Conservation (phyloP, 352 stramenopile genomes). For the Phytopythium kandeliae region DNA sequence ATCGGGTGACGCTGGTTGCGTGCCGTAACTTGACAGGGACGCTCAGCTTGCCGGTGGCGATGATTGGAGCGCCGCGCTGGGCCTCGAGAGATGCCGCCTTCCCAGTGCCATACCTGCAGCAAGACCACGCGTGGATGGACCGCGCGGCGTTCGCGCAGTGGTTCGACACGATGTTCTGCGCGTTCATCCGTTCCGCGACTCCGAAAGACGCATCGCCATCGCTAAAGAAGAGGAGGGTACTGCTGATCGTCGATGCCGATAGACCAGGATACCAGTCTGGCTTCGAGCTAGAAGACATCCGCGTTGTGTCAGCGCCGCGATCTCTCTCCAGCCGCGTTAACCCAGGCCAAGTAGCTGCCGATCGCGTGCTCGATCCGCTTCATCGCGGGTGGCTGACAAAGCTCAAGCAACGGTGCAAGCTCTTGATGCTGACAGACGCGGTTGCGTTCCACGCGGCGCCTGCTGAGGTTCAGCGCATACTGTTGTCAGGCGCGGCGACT, state of each 20-base stretch:
- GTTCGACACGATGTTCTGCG: conserved; percentile 19
- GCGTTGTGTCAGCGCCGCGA: conserved; percentile 16
- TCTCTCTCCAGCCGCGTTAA: neutral
- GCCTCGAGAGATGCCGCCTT: neutral
- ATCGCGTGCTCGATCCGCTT: conserved; percentile 5
- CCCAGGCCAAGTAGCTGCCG: conserved; percentile 9
- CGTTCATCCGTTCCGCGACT: conserved; percentile 9
- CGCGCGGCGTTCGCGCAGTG: conserved; percentile 16
- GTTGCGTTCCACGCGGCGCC: conserved; percentile 15
- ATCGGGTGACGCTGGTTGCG: conserved; percentile 19
- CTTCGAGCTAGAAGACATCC: conserved; percentile 19
- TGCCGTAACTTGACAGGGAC: conserved; percentile 21
- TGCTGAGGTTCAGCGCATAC: conserved; percentile 15
- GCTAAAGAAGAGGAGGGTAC: conserved; percentile 10
- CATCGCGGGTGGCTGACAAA: conserved; percentile 11
- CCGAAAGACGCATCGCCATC: neutral
- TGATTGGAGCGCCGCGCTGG: conserved; percentile 16
- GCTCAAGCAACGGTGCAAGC: conserved; percentile 19
- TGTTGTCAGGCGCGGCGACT: conserved; percentile 6
- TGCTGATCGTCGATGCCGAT: conserved; percentile 21
- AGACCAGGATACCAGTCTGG: conserved; percentile 19
- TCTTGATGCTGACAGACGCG: conserved; percentile 13
- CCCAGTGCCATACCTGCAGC: conserved; percentile 15
- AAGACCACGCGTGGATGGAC: conserved; percentile 25
- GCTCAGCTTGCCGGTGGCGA: conserved; percentile 10